These are phyloP conservation scores for Cymodocea nodosa DNA, from an alignment of 116 monocot species.

Conservation along the genomic window DNA sequence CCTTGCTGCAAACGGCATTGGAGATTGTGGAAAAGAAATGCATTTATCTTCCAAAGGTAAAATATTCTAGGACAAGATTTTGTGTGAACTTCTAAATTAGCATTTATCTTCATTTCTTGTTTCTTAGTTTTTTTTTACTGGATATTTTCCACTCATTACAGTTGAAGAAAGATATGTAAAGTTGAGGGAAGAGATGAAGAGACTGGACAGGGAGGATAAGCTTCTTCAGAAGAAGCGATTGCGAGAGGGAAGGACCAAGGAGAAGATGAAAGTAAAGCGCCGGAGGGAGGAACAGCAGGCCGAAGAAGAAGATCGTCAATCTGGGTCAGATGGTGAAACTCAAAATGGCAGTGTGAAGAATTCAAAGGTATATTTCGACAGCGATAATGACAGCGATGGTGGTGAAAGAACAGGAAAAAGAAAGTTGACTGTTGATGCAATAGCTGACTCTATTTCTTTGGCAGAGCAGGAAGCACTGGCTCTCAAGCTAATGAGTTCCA, in stretches of 20 bases:
- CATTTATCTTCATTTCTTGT: no score
- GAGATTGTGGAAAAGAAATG: slow-evolving; percentile 47
- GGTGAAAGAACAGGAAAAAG: slow-evolving; percentile 13
- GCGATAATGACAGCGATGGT: slow-evolving; percentile 32
- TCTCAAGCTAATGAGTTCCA: slow-evolving; percentile 61
- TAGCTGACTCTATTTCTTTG: slow-evolving; percentile 30
- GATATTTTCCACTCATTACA: slow-evolving; percentile 14
- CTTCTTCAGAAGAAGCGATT: slow-evolving; percentile 37
- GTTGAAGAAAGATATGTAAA: slow-evolving; percentile 67
- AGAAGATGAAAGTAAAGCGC: slow-evolving; percentile 64
- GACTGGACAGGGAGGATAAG: slow-evolving; percentile 66
- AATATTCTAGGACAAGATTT: background rate
- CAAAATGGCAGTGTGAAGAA: slow-evolving; percentile 18
- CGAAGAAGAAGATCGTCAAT: slow-evolving; percentile 15
- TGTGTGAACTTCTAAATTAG: no score
- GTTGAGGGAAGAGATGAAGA: slow-evolving; percentile 53
- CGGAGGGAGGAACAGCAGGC: slow-evolving; percentile 20
- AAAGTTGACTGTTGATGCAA: slow-evolving; percentile 9
- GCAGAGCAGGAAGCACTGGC: slow-evolving; percentile 79
- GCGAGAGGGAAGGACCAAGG: slow-evolving; percentile 54
- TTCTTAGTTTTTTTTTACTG: no score
- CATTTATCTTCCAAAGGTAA: slow-evolving; percentile 3
- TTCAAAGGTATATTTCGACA: slow-evolving; percentile 45
- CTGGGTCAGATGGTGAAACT: slow-evolving; percentile 17
- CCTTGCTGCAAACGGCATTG: slow-evolving; percentile 29